Evolutionary conservation across 805 yeast species (phyloP), one percentile per base, ranked within the genome.

Genomic region (Cyberlindnera suaveolens): DNA sequence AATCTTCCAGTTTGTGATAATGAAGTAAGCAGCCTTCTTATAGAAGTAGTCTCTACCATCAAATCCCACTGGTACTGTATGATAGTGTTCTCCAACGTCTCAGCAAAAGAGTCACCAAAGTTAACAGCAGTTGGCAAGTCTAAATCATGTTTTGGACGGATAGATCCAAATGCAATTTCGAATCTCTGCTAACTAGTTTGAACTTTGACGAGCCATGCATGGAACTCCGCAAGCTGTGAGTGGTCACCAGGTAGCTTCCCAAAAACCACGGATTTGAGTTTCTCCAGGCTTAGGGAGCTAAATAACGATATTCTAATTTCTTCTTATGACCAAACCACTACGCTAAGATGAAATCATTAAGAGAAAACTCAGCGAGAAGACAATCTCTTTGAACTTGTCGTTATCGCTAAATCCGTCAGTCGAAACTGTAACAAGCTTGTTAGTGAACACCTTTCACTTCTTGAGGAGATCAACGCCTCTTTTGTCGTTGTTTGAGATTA

Each of bases 1-100:
- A 47, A 78, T 67, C 33, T 67, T 68, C 29, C 68, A 42, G 48
- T 65, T 61, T 19, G 78, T 75, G n/a, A n/a, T n/a, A n/a, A n/a
- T n/a, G 53, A 74, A 78, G 53, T 70, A 75, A 26, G 64, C 62
- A 5, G 71, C 69, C 41, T 64, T 66, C 23, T 63, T 58, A 8
- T 66, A 54, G 49, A 78, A 78, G 36, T 63, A 61, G 0, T 54
- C 66, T 38, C 67, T 61, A 3, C 82, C 81, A 8, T 66, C 67
- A 7, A 52, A 47, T 64, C 64, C 83, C 83, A 78, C 52, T 70
- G 60, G 52, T 78, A 83, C 3, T 50, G 50, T 7, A 19, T 32
- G 6, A 71, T 67, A 2, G 74, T 65, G 50, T 77, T 74, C 51
- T 74, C n/a, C n/a, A n/a, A n/a, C n/a, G n/a, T 75, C 58, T 53